These are phyloP conservation scores for Physaria fendleri DNA, from an alignment of 345 rosid genomes.

Conservation along the genomic window DNA sequence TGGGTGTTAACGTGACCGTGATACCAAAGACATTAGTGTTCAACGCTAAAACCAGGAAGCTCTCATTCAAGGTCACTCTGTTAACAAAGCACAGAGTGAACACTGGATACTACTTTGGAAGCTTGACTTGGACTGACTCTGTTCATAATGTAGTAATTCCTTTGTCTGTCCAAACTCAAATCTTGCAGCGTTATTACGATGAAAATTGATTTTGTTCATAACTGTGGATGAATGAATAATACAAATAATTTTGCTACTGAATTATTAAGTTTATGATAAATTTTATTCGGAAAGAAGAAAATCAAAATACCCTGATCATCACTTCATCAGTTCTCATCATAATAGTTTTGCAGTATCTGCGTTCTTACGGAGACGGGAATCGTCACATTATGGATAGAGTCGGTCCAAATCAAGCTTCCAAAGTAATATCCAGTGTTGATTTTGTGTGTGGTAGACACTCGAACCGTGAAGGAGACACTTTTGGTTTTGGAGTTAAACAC, in stretches of 20 bases:
- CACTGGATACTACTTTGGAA: slow-evolving; percentile 49
- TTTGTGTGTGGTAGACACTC: slow-evolving; percentile 22
- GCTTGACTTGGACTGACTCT: slow-evolving; percentile 56
- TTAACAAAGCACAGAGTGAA: slow-evolving; percentile 25
- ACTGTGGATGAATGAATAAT: neutral
- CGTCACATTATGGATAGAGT: slow-evolving; percentile 22
- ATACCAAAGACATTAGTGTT: slow-evolving; percentile 40
- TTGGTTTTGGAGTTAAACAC: slow-evolving; percentile 18
- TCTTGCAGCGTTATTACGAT: slow-evolving; percentile 20
- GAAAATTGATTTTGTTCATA: slow-evolving; percentile 16
- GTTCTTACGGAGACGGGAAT: slow-evolving; percentile 38
- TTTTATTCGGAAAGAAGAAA: neutral
- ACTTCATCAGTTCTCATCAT: neutral
- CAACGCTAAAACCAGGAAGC: slow-evolving; percentile 23
- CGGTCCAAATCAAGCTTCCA: slow-evolving; percentile 36
- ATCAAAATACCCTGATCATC: neutral
- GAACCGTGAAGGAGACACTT: slow-evolving; percentile 19
- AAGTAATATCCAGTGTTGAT: slow-evolving; percentile 35
- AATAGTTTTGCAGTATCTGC: slow-evolving; percentile 1
- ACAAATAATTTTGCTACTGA: neutral
- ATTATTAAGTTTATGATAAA: neutral
- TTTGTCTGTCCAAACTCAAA: slow-evolving; percentile 34
- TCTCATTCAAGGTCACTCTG: slow-evolving; percentile 39
- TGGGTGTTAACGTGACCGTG: slow-evolving; percentile 37
- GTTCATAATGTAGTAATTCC: slow-evolving; percentile 45